Base-by-base conservation (phyloP, 345 rosid genomes). In the Eucalyptus urophylla region DNA sequence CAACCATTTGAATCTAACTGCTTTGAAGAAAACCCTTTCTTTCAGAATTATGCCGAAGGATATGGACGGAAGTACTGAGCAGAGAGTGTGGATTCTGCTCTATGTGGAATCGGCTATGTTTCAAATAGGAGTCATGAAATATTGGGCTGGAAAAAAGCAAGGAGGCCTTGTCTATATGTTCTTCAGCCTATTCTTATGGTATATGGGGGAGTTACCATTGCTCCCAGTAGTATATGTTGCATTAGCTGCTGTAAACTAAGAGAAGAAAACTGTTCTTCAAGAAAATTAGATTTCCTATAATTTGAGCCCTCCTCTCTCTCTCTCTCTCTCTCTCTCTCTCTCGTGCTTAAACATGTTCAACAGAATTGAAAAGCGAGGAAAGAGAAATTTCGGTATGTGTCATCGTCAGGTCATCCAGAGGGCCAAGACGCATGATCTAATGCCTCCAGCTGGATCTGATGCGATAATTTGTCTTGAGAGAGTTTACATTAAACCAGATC, bases 181-280 rank as follows among this genome's bases (percentile, higher is more conserved):
- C 47, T 76, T 37, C 29, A 40, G 43, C 83, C 83, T 21, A 6
- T 72, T 17, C 81, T 37, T 19, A 21, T 76, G 45, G 22, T 72
- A 19, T 15, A 76, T 37, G 83, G 47, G 80, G 43, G 47, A 21
- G 83, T 37, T 76, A 76, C 83, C 29, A 21, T 76, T 76, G 83
- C 83, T 76, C 45, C 47, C 83, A 76, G 29, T 11, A 76, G 83
- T 40, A 76, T 40, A 47, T 69, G 37, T 80, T 25, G 76, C 72
- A 8, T 76, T 76, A 76, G 27, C 83, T 76, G 83, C n/a, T 51
- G 40, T 49, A 60, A 49, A 50, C 27, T 60, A 72, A 44, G 19
- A 40, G 89, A 89, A 92, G 91, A 91, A 89, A 65, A 72, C 90
- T 91, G 90, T 90, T 92, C 93, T 91, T 91, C 92, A 14, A 51